Evolutionary conservation across 2,329 filamentous ascomycete species (phyloP).

Genomic region (Lasiodiplodia gonubiensis): DNA sequence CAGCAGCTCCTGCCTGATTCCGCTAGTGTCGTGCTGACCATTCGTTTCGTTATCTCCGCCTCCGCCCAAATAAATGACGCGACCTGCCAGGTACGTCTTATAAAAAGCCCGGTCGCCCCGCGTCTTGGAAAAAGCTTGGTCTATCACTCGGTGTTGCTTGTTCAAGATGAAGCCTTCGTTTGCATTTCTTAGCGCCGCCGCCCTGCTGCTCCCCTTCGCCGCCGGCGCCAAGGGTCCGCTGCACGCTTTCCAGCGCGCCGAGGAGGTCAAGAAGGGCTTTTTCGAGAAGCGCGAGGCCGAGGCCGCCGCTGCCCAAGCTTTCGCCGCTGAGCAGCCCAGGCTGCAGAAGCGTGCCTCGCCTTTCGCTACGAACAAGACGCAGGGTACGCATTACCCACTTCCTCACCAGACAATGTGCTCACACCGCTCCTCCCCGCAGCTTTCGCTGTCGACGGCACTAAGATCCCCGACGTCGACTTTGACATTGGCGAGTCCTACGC

Average conservation of each 20-base stretch:
- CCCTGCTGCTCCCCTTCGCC: slow-evolving; percentile 18
- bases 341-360: slow-evolving; percentile 43
- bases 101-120: neutral
- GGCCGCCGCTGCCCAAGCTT: slow-evolving; percentile 25
- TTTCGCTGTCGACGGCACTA: slow-evolving; percentile 68
- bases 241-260: slow-evolving; percentile 27
- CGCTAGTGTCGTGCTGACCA: slow-evolving; percentile 12
- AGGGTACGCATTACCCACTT: slow-evolving; percentile 34
- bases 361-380: slow-evolving; percentile 43
- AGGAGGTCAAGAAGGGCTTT: slow-evolving; percentile 17
- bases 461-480: slow-evolving; percentile 71
- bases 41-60: slow-evolving; percentile 8
- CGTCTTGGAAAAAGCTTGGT: neutral
- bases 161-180: slow-evolving; percentile 17
- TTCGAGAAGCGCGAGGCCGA: slow-evolving; percentile 38
- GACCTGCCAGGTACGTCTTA: slow-evolving; percentile 1
- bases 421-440: slow-evolving; percentile 47
- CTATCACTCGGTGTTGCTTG: slow-evolving; percentile 16
- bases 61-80: neutral
- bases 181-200: slow-evolving; percentile 3
- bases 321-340: slow-evolving; percentile 31
- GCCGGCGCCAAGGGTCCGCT: slow-evolving; percentile 1
- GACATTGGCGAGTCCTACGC: slow-evolving; percentile 71
- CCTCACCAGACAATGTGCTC: slow-evolving; percentile 23
- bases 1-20: slow-evolving; percentile 11